Base-by-base conservation (phyloP, 2,329 filamentous ascomycete genomes). In the Colletotrichum lupini region DNA sequence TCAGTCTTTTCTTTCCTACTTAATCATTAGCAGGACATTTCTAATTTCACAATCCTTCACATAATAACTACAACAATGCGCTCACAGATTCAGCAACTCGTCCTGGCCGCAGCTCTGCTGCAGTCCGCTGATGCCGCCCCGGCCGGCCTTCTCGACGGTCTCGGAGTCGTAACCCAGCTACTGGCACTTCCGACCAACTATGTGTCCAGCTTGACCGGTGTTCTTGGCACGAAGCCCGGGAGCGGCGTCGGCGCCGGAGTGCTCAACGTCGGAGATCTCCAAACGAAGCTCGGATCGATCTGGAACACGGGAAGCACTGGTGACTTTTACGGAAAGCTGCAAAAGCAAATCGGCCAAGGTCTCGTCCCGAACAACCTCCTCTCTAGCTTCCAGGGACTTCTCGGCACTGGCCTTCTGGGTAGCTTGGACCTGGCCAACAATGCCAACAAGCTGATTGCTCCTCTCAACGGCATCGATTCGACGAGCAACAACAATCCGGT, bases 171-270 rank as follows among this genome's bases (percentile, higher is more conserved):
- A 7, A 56, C 66, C 7, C 46, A 70, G 26, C 59, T 64, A 3
- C 11, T 70, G n/a, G 14, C 64, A 46, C 67, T 73, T 12, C 70
- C 70, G 7, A 26, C 55, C n/a, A 46, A 65, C 55, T 73, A 73
- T 19, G 59, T 55, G 5, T 46, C 63, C 2, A 26, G 46, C 26
- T 32, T 73, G 26, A 46, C 59, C 32, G 46, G 60, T 1, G 6
- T 73, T 22, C 46, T 73, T 1, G 67, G 60, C 4, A 60, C 70
- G 4, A 59, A 64, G 9, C 26, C 59, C 5, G 5, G n/a, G 2
- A 19, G 9, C 11, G 32, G 66, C 16, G 66, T 35, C n/a, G 30
- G 32, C 12, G 66, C 46, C 24, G 30, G 32, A 7, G 55, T 26
- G 2, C 53, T 60, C 19, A 28, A 69, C 46, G 32, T 19, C 2